Percentiles rank a stretch among this genome's conserved stretches.
These are phyloP conservation scores for Capillidium heterosporum DNA, from an alignment of 371 early-diverging fungal genomes.

Conservation along the genomic window DNA sequence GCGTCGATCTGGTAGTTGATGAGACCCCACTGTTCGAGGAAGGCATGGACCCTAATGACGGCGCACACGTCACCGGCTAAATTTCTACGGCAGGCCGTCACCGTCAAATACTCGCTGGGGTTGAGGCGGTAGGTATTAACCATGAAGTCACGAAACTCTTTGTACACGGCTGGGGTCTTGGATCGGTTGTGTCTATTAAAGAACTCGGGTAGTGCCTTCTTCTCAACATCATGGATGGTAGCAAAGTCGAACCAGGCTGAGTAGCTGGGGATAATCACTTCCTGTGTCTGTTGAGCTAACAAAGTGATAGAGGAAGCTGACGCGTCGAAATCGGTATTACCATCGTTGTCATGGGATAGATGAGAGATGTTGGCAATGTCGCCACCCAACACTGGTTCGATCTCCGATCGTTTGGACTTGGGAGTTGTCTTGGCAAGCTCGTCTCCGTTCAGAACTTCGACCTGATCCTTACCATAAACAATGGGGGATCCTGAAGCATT, in stretches of 20 bases:
- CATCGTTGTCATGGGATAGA: slow-evolving; percentile 15
- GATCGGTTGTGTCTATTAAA: slow-evolving; percentile 77
- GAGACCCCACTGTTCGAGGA: slow-evolving; percentile 98
- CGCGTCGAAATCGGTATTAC: background rate
- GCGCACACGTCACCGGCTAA: slow-evolving; percentile 94
- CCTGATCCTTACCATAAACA: background rate
- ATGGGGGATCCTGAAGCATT: slow-evolving; percentile 3
- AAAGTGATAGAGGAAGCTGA: slow-evolving; percentile 15
- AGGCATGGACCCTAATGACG: slow-evolving; percentile 92
- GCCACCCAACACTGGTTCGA: slow-evolving; percentile 42
- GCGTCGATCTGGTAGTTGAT: slow-evolving; percentile 93
- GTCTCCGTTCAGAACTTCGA: slow-evolving; percentile 7
- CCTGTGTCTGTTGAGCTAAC: slow-evolving; percentile 48
- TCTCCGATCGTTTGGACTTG: slow-evolving; percentile 37
- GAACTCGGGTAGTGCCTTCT: slow-evolving; percentile 85
- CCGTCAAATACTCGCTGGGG: slow-evolving; percentile 87
- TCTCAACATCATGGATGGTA: slow-evolving; percentile 80
- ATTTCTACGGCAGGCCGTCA: slow-evolving; percentile 89
- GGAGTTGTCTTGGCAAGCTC: slow-evolving; percentile 7
- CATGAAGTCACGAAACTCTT: slow-evolving; percentile 96
- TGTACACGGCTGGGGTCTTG: slow-evolving; percentile 82
- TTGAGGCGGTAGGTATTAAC: slow-evolving; percentile 88
- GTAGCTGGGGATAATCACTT: slow-evolving; percentile 64
- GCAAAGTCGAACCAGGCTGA: slow-evolving; percentile 84
- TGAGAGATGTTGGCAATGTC: slow-evolving; percentile 43